Percentiles rank a stretch among this genome's conserved stretches.
These are phyloP conservation scores for Termitomyces bulborhizus DNA, from an alignment of 768 basidiomycete species.

Conservation along the genomic window DNA sequence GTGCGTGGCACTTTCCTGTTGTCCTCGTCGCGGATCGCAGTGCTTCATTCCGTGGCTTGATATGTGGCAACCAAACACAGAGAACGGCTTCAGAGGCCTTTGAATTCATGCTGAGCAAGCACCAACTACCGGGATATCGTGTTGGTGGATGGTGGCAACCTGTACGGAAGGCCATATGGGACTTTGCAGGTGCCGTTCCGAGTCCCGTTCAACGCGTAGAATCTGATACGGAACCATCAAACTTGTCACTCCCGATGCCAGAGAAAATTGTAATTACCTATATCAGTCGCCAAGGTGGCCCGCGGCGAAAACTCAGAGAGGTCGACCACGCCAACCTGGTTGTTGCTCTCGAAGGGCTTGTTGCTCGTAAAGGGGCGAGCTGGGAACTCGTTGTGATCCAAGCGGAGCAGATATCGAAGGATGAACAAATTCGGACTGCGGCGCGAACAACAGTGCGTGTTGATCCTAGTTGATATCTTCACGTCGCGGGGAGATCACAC, in stretches of 20 bases:
- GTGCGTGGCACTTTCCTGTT: constrained; percentile 68
- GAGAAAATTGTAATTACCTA: constrained; percentile 64
- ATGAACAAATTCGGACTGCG: constrained; percentile 64
- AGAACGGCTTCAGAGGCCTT: constrained; percentile 68
- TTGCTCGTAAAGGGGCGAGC: constrained; percentile 25
- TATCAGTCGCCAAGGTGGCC: constrained; percentile 57
- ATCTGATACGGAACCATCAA: constrained; percentile 13
- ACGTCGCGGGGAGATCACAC: not conserved
- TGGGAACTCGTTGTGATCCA: constrained; percentile 61
- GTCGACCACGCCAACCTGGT: constrained; percentile 55
- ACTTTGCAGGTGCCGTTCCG: constrained; percentile 50
- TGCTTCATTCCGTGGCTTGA: constrained; percentile 62
- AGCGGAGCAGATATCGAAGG: constrained; percentile 64
- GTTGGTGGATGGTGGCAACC: constrained; percentile 76
- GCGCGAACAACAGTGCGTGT: constrained; percentile 70
- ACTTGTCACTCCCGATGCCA: constrained; percentile 31
- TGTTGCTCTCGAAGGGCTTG: constrained; percentile 43
- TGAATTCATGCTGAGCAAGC: constrained; percentile 36
- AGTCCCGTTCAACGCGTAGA: not conserved
- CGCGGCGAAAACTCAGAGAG: constrained; percentile 43
- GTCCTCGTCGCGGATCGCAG: constrained; percentile 70
- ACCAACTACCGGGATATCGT: constrained; percentile 29
- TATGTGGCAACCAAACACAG: constrained; percentile 61
- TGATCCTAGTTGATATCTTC: not conserved
- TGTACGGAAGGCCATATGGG: constrained; percentile 57